phyloP scores from a whole-genome alignment of 2,329 filamentous ascomycete species.

The Coniochaeta pulveracea region DNA sequence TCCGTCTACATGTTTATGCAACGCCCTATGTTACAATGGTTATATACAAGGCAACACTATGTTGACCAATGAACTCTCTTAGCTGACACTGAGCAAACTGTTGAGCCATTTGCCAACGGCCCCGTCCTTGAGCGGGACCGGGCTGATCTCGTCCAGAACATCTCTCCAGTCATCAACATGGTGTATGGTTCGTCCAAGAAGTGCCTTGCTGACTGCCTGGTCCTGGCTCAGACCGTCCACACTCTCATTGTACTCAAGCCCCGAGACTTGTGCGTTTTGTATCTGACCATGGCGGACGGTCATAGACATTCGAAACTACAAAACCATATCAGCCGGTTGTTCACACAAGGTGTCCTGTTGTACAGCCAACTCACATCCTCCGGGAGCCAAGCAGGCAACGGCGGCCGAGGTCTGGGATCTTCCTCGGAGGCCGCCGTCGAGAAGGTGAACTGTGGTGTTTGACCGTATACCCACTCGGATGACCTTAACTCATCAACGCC shows the following conservation, averaged over 20 bases:
- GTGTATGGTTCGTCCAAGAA: slow-evolving; percentile 14
- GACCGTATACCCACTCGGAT: slow-evolving; percentile 66
- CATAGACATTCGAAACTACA: slow-evolving; percentile 20
- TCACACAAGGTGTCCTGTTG: not conserved
- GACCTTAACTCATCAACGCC: slow-evolving; percentile 36
- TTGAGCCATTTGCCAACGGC: slow-evolving; percentile 18
- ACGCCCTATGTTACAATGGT: too few relatives aligned
- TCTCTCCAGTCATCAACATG: slow-evolving; percentile 17
- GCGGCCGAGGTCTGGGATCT: slow-evolving; percentile 43
- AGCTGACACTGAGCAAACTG: slow-evolving; percentile 17
- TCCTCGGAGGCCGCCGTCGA: slow-evolving; percentile 48
- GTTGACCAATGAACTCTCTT: too few relatives aligned
- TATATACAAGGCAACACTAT: too few relatives aligned
- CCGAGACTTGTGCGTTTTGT: slow-evolving; percentile 14
- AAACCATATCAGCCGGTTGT: not conserved
- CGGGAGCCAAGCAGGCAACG: slow-evolving; percentile 34
- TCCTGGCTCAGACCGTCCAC: slow-evolving; percentile 7
- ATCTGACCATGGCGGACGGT: slow-evolving; percentile 28
- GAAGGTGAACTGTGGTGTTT: slow-evolving; percentile 77
- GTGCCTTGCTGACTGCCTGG: slow-evolving; percentile 7
- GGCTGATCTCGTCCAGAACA: slow-evolving; percentile 9
- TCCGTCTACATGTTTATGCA: too few relatives aligned
- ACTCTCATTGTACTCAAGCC: slow-evolving; percentile 9
- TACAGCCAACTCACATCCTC: slow-evolving; percentile 24
- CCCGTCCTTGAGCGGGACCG: slow-evolving; percentile 5